phyloP scores from a whole-genome alignment of 306 rosid species.

The Malus orientalis region DNA sequence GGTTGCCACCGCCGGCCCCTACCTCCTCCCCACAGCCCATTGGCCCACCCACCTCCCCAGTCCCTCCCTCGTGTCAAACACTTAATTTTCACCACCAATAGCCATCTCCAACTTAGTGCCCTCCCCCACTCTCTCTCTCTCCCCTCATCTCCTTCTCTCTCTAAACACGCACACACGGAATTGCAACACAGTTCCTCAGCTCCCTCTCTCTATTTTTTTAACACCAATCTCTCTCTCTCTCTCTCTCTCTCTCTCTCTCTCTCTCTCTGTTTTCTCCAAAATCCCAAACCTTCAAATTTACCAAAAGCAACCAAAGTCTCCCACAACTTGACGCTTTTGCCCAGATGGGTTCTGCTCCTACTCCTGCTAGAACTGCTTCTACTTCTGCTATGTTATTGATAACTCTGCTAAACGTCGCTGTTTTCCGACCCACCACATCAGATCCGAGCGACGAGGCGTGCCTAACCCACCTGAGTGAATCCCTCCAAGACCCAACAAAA shows the following conservation, averaged over 20 bases:
- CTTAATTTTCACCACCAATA: conserved; percentile 17
- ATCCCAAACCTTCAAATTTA: background rate
- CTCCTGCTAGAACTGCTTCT: background rate
- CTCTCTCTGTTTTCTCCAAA: background rate
- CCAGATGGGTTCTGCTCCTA: conserved; percentile 6
- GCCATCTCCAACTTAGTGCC: conserved; percentile 3
- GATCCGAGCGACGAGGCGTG: conserved; percentile 91
- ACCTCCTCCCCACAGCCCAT: background rate
- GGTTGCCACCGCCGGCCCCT: conserved; percentile 22
- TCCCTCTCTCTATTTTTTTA: background rate
- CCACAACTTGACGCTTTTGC: background rate
- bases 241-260: background rate
- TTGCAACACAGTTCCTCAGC: background rate
- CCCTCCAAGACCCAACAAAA: conserved; percentile 50
- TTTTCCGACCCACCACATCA: conserved; percentile 24
- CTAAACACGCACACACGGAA: background rate
- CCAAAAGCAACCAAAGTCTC: background rate
- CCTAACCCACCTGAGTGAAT: conserved; percentile 50
- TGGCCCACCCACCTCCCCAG: background rate
- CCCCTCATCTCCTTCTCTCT: background rate
- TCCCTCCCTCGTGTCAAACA: conserved; percentile 14
- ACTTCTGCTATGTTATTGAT: conserved; percentile 11
- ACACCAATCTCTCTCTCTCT: background rate
- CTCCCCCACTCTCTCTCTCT: background rate
- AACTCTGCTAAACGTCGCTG: conserved; percentile 15